Evolutionary conservation across 495 filamentous ascomycete genomes (phyloP).

Genomic region (Hypomontagnella submonticulosa): DNA sequence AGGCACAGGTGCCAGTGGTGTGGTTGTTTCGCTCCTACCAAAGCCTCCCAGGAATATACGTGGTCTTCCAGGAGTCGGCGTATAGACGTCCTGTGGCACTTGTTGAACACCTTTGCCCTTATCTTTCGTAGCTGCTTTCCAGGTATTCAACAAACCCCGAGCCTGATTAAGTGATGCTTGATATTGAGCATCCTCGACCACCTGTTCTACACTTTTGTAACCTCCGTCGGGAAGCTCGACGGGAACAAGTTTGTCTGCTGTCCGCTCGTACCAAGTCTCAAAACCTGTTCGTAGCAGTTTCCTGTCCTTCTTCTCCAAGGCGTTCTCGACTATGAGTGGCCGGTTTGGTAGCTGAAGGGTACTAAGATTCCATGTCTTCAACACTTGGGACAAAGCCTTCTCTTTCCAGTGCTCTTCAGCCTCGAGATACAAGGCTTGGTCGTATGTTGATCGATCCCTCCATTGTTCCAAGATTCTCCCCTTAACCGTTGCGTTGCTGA

Average conservation of each 20-base stretch:
- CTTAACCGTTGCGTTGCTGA: constrained; percentile 51
- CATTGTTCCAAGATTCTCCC: constrained; percentile 46
- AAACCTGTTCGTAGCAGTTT: constrained; percentile 67
- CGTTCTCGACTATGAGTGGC: constrained; percentile 49
- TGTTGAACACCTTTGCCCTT: constrained; percentile 12
- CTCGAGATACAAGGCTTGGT: constrained; percentile 31
- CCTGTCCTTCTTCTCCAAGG: constrained; percentile 58
- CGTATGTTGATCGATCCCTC: constrained; percentile 34
- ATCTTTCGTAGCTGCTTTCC: constrained; percentile 33
- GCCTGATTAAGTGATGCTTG: constrained; percentile 40
- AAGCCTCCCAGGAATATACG: constrained; percentile 42
- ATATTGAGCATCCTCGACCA: constrained; percentile 43
- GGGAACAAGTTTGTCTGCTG: constrained; percentile 53
- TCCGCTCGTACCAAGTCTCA: constrained; percentile 66
- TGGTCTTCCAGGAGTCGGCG: constrained; percentile 46
- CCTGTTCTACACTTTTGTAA: constrained; percentile 41
- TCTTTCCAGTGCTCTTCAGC: constrained; percentile 43
- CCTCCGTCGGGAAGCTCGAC: constrained; percentile 39
- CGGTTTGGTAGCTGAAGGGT: constrained; percentile 50
- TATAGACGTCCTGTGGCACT: constrained; percentile 30
- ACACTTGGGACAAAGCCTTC: constrained; percentile 61
- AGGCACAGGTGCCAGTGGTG: constrained; percentile 45
- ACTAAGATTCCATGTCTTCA: constrained; percentile 64
- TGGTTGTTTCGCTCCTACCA: constrained; percentile 41
- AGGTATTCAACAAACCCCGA: constrained; percentile 34